Base-by-base conservation (phyloP, 352 stramenopile genomes). In the Aphanomyces cochlioides region DNA sequence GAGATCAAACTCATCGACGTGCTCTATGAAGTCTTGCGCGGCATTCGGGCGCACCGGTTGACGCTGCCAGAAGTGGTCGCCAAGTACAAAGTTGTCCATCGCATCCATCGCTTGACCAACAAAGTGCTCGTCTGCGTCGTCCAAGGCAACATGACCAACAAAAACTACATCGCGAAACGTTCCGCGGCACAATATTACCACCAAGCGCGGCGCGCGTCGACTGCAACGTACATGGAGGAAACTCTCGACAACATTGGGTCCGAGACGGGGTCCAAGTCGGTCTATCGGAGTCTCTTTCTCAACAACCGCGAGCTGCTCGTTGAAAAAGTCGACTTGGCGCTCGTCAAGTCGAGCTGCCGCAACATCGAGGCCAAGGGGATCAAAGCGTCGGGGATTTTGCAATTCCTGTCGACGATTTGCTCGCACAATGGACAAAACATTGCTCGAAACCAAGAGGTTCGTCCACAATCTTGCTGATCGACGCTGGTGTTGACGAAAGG, bases 341-440 rank as follows among this genome's bases (percentile, higher is more conserved):
- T 70, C 7, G 36, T 70, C 64, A 60, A 63, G 48, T 63, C 64
- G 48, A 70, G 64, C 39, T 70, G 64, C n/a, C 64, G 64, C 48
- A 70, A 58, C 54, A 70, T 70, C 53, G 5, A 70, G 28, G 64
- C 64, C 38, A 70, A 70, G 61, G 64, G 64, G 15, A 41, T 70
- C 15, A 70, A 70, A 50, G 64, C 64, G 21, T 63, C 28, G 7
- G 64, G 64, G 0, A 70, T 70, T 48, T 17, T 70, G 17, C 64
- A 70, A 17, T 70, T 70, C 39, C n/a, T 70, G 5, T 61, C 45
- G 10, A 70, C 64, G 7, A 70, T 70, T 47, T 70, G 64, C 64
- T 47, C 64, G 19, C 43, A 56, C 40, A n/a, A 70, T 36, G 39
- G 40, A 21, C 45, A 47, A 12, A 70, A 70, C 53, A 34, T 70